Conservation (phyloP, 129 eudicot genomes). For the Flaveria brownii region DNA sequence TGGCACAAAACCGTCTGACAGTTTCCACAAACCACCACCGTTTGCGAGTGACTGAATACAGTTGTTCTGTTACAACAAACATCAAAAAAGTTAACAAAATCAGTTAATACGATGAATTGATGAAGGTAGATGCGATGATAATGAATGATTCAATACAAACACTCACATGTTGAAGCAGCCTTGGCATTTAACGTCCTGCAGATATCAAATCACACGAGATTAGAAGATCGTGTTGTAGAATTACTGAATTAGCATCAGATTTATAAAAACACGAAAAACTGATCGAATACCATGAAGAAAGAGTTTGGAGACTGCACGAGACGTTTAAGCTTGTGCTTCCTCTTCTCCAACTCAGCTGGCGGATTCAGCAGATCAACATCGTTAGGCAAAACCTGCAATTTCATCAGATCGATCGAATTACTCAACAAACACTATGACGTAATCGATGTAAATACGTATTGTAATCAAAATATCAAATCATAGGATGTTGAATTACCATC, state of each 20-base stretch:
- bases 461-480: not conserved
- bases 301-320: conserved; percentile 59
- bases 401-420: not conserved
- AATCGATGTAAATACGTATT: not conserved
- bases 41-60: conserved; percentile 57
- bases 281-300: conserved; percentile 34
- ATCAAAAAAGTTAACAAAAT: conserved; percentile 19
- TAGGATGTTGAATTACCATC: conserved; percentile 2
- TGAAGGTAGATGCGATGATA: too few relatives aligned
- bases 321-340: conserved; percentile 70
- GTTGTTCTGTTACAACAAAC: conserved; percentile 42
- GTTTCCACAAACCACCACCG: conserved; percentile 58
- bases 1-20: conserved; percentile 60
- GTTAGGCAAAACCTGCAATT: conserved; percentile 37
- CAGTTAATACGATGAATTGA: not conserved
- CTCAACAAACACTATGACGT: not conserved
- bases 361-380: conserved; percentile 58
- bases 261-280: too few relatives aligned
- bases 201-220: not conserved
- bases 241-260: too few relatives aligned
- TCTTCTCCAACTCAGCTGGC: conserved; percentile 61
- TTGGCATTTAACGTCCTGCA: conserved; percentile 43
- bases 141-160: not conserved
- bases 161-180: conserved; percentile 46
- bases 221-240: not conserved